A percentile compares a stretch with the other conserved stretches of the same genome.
These are phyloP conservation scores for Acanthamoeba culbertsoni DNA, from an alignment of 208 protist genomes.

Conservation along the genomic window DNA sequence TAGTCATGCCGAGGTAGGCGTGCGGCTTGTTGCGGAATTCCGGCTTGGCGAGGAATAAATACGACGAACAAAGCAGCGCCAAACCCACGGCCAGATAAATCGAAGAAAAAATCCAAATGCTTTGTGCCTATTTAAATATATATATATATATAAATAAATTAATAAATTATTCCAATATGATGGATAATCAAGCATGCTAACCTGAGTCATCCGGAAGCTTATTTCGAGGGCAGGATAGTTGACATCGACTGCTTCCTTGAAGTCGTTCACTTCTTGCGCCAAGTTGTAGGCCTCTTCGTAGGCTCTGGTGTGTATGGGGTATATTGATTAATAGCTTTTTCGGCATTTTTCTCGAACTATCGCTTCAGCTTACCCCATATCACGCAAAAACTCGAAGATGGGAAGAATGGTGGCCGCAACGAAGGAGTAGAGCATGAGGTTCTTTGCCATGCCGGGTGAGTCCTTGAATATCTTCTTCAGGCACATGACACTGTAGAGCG, in stretches of 20 bases:
- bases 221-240: background rate
- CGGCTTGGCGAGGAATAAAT: background rate
- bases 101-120: constrained; percentile 34
- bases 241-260: background rate
- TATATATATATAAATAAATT: background rate
- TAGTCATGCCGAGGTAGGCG: background rate
- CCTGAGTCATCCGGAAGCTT: background rate
- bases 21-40: constrained; percentile 29
- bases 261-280: background rate
- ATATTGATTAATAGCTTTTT: too few relatives aligned
- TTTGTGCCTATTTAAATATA: constrained; percentile 4
- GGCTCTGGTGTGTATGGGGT: background rate
- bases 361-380: background rate
- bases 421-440: constrained; percentile 31
- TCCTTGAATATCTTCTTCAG: constrained; percentile 47
- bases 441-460: constrained; percentile 27
- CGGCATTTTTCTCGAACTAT: too few relatives aligned
- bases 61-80: background rate
- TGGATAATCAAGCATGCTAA: background rate
- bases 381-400: background rate
- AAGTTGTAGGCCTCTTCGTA: constrained; percentile 37
- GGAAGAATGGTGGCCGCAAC: background rate
- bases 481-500: constrained; percentile 27
- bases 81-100: constrained; percentile 16
- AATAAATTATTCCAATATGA: background rate